Evolutionary conservation across 805 yeast genomes (phyloP), one percentile per base, ranked within the genome.

Genomic region (Scheffersomyces coipomensis): DNA sequence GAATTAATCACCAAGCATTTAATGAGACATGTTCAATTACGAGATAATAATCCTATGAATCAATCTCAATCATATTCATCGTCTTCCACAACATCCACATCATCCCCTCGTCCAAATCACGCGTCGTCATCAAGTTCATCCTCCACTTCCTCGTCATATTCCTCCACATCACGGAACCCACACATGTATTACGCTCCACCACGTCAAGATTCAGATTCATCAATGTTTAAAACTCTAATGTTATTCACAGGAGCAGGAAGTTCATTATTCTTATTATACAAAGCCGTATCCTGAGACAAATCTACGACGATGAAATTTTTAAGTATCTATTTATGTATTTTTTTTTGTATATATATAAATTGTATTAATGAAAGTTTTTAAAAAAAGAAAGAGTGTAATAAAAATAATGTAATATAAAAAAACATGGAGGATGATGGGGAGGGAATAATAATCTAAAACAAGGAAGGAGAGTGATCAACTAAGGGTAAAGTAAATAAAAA

Each of bases 1-100:
- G 75, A 69, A 46, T 48, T 66, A 5, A 51, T 66, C 18, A 69
- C 75, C 11, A 69, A 69, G 45, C 71, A 67, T 45, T 47, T 69
- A 38, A 61, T 66, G 66, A 49, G 73, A 33, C 72, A 64, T 48
- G 63, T 60, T 5, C 59, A 59, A n/a, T n/a, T n/a, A 13, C 30
- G 15, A 5, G 9, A n/a, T 6, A 27, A n/a, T 15, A n/a, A n/a
- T 27, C 9, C 30, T 5, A 5, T 7, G 5, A 15, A 17, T 5
- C 13, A 9, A 25, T 9, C 29, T 9, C 5, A n/a, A 13, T 7
- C 9, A 13, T 15, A 5, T 5, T 13, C 17, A 24, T 24, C 36
- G 8, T 24, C 19, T 24, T n/a, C 30, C 5, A 10, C 29, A 13
- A 13, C 30, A 27, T 13, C 30, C 5, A 13, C 7, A 5, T 10